phyloP scores from a whole-genome alignment of 2,329 filamentous ascomycete species.

The Neodidymelliopsis sp. region DNA sequence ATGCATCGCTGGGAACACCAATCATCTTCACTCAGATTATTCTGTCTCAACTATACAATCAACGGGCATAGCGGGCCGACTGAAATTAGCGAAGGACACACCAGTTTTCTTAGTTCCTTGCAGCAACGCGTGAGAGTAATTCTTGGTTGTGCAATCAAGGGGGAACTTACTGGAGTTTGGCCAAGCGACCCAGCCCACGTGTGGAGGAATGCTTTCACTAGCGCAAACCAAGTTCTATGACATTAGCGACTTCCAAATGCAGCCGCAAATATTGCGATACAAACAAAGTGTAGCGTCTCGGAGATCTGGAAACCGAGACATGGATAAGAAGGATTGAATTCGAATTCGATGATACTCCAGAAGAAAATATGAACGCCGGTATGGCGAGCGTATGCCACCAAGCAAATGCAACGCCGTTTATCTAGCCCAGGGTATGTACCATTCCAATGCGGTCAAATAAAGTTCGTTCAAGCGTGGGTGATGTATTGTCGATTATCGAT shows the following conservation, averaged over 20 bases:
- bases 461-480: slow-evolving; percentile 3
- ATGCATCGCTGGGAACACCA: not conserved
- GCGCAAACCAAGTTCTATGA: slow-evolving; percentile 1
- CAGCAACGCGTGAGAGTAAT: not conserved
- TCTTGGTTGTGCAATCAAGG: slow-evolving; percentile 5
- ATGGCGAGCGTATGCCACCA: slow-evolving; percentile 12
- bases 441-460: slow-evolving; percentile 11
- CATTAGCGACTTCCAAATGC: slow-evolving; percentile 6
- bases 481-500: slow-evolving; percentile 32
- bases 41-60: not conserved
- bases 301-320: not conserved
- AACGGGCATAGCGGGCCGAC: slow-evolving; percentile 1
- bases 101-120: not conserved
- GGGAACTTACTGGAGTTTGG: slow-evolving; percentile 1
- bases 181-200: not conserved
- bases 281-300: slow-evolving; percentile 1
- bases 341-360: too few species aligned
- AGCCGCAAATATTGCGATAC: slow-evolving; percentile 4
- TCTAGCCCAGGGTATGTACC: slow-evolving; percentile 13
- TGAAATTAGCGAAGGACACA: not conserved
- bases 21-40: not conserved
- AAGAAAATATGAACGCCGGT: too few species aligned
- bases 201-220: slow-evolving; percentile 12
- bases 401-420: slow-evolving; percentile 16
- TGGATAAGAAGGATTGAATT: slow-evolving; percentile 1